phyloP scores from a whole-genome alignment of 2,329 filamentous ascomycete species.

The Calonectria pauciramosa region DNA sequence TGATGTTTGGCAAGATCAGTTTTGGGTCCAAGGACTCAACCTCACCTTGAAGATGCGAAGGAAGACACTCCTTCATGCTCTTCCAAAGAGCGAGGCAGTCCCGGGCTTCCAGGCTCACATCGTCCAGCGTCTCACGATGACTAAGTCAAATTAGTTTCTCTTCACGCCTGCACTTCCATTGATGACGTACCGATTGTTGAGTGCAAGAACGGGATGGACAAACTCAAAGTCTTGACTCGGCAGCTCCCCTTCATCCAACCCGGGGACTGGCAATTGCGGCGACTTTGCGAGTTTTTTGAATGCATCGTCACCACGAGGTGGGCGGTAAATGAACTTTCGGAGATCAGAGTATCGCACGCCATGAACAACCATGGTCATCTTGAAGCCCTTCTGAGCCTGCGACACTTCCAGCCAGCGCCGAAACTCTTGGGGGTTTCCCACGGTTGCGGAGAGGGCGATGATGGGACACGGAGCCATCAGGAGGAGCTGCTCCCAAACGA shows the following conservation, averaged over 20 bases:
- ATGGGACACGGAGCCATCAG: constrained; percentile 82
- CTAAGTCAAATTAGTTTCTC: constrained; percentile 40
- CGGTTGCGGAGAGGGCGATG: constrained; percentile 83
- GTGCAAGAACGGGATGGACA: constrained; percentile 75
- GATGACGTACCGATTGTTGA: constrained; percentile 66
- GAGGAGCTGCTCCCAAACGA: constrained; percentile 84
- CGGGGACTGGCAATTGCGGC: constrained; percentile 58
- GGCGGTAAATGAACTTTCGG: constrained; percentile 78
- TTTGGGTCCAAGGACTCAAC: constrained; percentile 61
- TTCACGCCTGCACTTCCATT: not conserved
- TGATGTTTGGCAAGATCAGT: constrained; percentile 63
- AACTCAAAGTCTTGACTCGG: constrained; percentile 65
- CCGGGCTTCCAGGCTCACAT: constrained; percentile 77
- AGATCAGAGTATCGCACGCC: constrained; percentile 81
- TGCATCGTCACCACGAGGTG: constrained; percentile 58
- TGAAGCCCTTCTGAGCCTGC: constrained; percentile 72
- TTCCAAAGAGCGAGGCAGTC: constrained; percentile 78
- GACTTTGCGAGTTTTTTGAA: constrained; percentile 66
- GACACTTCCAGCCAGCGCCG: constrained; percentile 75
- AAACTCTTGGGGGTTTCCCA: constrained; percentile 82
- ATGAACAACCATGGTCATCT: constrained; percentile 78
- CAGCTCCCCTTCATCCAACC: constrained; percentile 60
- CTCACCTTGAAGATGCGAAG: not conserved
- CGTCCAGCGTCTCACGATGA: constrained; percentile 74
- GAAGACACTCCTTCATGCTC: constrained; percentile 65